phyloP scores from a whole-genome alignment of 148 eudicot genomes.

The Heliosperma pusillum region DNA sequence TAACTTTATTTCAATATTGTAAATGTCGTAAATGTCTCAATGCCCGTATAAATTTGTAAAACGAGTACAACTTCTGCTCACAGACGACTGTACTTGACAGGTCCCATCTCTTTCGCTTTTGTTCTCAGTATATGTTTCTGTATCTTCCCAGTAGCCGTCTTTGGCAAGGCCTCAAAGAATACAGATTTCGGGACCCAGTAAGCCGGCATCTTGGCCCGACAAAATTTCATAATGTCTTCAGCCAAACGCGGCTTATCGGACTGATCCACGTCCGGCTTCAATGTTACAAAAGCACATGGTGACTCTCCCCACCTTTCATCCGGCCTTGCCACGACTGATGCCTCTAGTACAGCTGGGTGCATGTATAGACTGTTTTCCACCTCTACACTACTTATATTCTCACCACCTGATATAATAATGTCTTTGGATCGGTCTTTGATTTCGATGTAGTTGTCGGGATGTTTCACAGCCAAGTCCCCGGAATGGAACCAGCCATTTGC shows the following conservation, averaged over 20 bases:
- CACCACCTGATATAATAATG: slow-evolving; percentile 63
- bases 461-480: slow-evolving; percentile 60
- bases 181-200: slow-evolving; percentile 53
- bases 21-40: neutral
- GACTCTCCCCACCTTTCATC: slow-evolving; percentile 72
- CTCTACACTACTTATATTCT: slow-evolving; percentile 63
- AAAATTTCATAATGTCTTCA: slow-evolving; percentile 40
- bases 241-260: slow-evolving; percentile 19
- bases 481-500: slow-evolving; percentile 60
- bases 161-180: slow-evolving; percentile 47
- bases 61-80: slow-evolving; percentile 17
- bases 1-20: slow-evolving; percentile 6
- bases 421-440: slow-evolving; percentile 61
- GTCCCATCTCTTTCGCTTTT: slow-evolving; percentile 44
- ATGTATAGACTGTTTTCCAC: slow-evolving; percentile 52
- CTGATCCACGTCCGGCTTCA: slow-evolving; percentile 40
- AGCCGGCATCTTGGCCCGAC: slow-evolving; percentile 38
- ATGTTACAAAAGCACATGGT: slow-evolving; percentile 63
- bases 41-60: neutral
- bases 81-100: slow-evolving; percentile 59
- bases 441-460: slow-evolving; percentile 51
- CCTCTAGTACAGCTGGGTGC: slow-evolving; percentile 63
- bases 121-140: slow-evolving; percentile 60
- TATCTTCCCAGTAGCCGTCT: slow-evolving; percentile 65
- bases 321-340: slow-evolving; percentile 62